phyloP scores from a whole-genome alignment of 352 stramenopile species.

The Phytopythium cucurbitacearum region DNA sequence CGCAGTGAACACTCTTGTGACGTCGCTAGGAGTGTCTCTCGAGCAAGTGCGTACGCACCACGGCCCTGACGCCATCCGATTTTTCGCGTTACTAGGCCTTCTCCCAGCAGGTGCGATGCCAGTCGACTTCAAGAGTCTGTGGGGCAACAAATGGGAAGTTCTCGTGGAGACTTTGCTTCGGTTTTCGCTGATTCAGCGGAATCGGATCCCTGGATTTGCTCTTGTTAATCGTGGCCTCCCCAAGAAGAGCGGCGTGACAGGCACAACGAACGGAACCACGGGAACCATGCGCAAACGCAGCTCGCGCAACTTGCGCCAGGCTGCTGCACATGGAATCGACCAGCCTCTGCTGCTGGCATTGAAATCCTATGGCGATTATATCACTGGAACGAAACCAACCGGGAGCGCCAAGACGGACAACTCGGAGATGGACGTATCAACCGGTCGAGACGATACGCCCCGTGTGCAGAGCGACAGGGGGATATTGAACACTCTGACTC shows the following conservation, averaged over 20 bases:
- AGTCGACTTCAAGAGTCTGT: slow-evolving; percentile 74
- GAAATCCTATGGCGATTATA: slow-evolving; percentile 71
- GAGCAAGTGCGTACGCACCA: slow-evolving; percentile 71
- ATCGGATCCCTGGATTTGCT: slow-evolving; percentile 62
- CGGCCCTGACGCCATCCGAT: slow-evolving; percentile 60
- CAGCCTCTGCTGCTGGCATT: slow-evolving; percentile 54
- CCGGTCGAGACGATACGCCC: slow-evolving; percentile 9
- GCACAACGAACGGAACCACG: slow-evolving; percentile 7
- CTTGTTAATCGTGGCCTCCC: slow-evolving; percentile 52
- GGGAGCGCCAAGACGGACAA: slow-evolving; percentile 17
- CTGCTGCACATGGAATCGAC: slow-evolving; percentile 40
- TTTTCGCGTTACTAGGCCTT: slow-evolving; percentile 68
- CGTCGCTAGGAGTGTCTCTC: slow-evolving; percentile 67
- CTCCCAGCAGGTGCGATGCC: slow-evolving; percentile 70
- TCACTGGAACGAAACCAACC: slow-evolving; percentile 27
- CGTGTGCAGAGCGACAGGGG: slow-evolving; percentile 24
- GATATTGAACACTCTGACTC: slow-evolving; percentile 69
- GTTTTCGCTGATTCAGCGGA: slow-evolving; percentile 75
- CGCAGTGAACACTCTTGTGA: slow-evolving; percentile 72
- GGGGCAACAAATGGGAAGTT: slow-evolving; percentile 57
- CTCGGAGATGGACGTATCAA: slow-evolving; percentile 21
- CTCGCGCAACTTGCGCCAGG: slow-evolving; percentile 21
- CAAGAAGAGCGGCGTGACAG: slow-evolving; percentile 31
- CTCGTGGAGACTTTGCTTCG: slow-evolving; percentile 63
- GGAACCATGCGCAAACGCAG: background rate